These are phyloP conservation scores for Peronosclerospora sorghi DNA, from an alignment of 352 stramenopile genomes.

Conservation along the genomic window DNA sequence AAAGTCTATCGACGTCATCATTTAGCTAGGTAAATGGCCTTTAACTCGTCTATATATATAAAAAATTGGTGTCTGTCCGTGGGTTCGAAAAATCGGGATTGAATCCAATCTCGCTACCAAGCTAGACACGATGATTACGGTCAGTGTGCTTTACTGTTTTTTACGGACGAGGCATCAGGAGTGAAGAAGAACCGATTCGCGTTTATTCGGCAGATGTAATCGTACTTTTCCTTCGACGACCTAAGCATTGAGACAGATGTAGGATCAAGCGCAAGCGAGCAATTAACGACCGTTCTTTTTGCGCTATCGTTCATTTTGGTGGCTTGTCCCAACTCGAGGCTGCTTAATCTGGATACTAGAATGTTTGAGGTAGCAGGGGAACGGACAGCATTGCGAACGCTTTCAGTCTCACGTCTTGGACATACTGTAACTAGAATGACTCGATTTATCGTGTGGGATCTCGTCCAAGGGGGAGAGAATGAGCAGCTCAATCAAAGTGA, in stretches of 20 bases:
- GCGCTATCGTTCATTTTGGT: slow-evolving; percentile 50
- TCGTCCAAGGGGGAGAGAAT: slow-evolving; percentile 22
- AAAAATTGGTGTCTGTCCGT: too few species aligned
- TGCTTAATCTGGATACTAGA: slow-evolving; percentile 27
- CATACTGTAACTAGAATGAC: slow-evolving; percentile 61
- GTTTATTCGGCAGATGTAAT: too few species aligned
- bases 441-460: slow-evolving; percentile 45
- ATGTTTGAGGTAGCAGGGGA: slow-evolving; percentile 44
- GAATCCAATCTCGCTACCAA: slow-evolving; percentile 20
- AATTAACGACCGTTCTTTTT: slow-evolving; percentile 62
- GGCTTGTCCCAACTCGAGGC: slow-evolving; percentile 11
- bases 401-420: slow-evolving; percentile 45
- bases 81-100: too few species aligned
- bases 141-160: slow-evolving; percentile 33
- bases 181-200: background rate
- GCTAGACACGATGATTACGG: slow-evolving; percentile 38
- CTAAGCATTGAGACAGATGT: too few species aligned
- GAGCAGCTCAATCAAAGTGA: slow-evolving; percentile 18
- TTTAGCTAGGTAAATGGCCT: too few species aligned
- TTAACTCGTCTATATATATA: too few species aligned
- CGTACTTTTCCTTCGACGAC: too few species aligned
- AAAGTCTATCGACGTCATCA: too few species aligned
- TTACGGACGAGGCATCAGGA: slow-evolving; percentile 6
- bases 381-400: slow-evolving; percentile 21
- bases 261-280: too few species aligned